A percentile compares a stretch with the other conserved stretches of the same genome.
Conservation (phyloP, 2,329 filamentous ascomycete species). For the Passalora sequoiae region DNA sequence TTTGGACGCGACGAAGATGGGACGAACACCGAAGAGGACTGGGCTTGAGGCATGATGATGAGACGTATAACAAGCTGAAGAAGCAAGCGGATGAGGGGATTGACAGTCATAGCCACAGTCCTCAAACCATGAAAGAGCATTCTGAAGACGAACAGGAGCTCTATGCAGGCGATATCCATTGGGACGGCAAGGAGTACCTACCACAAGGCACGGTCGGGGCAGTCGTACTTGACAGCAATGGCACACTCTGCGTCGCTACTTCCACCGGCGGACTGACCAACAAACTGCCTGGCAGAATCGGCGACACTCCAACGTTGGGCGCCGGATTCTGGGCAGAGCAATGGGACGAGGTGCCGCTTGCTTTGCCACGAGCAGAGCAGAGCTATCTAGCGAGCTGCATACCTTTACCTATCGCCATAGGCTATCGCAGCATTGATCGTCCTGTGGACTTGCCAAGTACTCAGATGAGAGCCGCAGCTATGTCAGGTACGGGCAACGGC, state of each 20-base stretch:
- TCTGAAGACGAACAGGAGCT: neutral
- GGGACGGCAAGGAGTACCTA: constrained; percentile 61
- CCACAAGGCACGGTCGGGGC: constrained; percentile 82
- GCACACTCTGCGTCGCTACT: constrained; percentile 63
- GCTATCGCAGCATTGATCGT: constrained; percentile 17
- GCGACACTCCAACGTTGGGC: constrained; percentile 77
- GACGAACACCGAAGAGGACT: constrained; percentile 66
- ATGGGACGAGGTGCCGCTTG: constrained; percentile 47
- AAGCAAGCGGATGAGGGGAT: constrained; percentile 30
- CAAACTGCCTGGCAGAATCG: constrained; percentile 77
- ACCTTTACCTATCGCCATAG: constrained; percentile 22
- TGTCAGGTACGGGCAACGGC: constrained; percentile 61
- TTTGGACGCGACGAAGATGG: constrained; percentile 73
- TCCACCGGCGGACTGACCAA: constrained; percentile 78
- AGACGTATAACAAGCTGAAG: constrained; percentile 41
- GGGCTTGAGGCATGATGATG: constrained; percentile 36
- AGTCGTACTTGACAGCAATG: constrained; percentile 71
- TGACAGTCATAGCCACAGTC: no score
- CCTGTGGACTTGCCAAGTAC: neutral
- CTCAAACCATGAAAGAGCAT: no score
- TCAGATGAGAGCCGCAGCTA: constrained; percentile 28
- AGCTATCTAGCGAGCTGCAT: constrained; percentile 17
- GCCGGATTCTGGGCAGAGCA: constrained; percentile 89
- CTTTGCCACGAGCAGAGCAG: neutral
- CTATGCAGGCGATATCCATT: constrained; percentile 31